Conservation (phyloP, 2,329 filamentous ascomycete species). For the Aspergillus sp. region DNA sequence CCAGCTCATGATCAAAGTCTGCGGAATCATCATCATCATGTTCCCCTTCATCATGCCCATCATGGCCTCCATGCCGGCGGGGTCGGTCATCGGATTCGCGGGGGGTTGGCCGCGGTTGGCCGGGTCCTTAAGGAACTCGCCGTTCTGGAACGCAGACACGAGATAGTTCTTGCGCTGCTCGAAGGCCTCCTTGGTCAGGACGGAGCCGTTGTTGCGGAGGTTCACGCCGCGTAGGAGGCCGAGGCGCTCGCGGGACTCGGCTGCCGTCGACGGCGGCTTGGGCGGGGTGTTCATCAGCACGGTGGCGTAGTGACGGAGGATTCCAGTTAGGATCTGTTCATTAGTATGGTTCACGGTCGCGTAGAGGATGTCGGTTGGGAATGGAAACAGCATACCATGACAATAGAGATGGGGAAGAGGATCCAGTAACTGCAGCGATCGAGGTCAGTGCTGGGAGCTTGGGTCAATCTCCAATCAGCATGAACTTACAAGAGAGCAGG, state of each 20-base stretch:
- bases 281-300: conserved; percentile 84
- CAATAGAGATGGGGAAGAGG: conserved; percentile 90
- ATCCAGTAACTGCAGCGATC: conserved; percentile 83
- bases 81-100: conserved; percentile 92
- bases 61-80: conserved; percentile 98
- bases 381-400: conserved; percentile 66
- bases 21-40: conserved; percentile 99
- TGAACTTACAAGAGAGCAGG: conserved; percentile 85
- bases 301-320: conserved; percentile 93
- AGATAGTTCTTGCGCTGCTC: conserved; percentile 76
- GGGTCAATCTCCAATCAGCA: neutral
- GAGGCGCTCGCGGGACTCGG: conserved; percentile 72
- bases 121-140: conserved; percentile 85
- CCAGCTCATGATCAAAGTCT: conserved; percentile 99
- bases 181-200: conserved; percentile 76
- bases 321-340: conserved; percentile 79
- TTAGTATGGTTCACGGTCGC: neutral
- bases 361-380: neutral
- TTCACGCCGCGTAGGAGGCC: conserved; percentile 80
- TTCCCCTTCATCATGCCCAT: conserved; percentile 99
- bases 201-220: conserved; percentile 77
- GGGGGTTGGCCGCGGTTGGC: conserved; percentile 82
- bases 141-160: conserved; percentile 77
- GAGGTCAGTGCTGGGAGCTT: conserved; percentile 15
- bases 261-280: conserved; percentile 68